Conservation (phyloP, 2,329 filamentous ascomycete genomes). For the Grosmannia clavigera region DNA sequence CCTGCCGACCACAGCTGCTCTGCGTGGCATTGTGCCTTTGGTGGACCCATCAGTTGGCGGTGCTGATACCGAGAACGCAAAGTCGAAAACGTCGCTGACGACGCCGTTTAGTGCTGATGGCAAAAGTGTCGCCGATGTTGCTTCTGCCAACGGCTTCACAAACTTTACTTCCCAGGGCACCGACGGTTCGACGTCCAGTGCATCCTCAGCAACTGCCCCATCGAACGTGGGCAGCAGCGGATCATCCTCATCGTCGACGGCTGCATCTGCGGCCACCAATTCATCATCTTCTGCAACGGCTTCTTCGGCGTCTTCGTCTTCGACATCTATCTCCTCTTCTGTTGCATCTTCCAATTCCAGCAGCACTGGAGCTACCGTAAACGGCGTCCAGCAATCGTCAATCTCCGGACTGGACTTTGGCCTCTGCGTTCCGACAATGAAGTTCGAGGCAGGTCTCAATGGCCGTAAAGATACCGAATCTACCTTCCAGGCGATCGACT, state of each 20-base stretch:
- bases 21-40: slow-evolving; percentile 54
- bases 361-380: background rate
- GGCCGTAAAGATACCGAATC: slow-evolving; percentile 45
- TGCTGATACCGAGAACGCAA: slow-evolving; percentile 45
- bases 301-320: background rate
- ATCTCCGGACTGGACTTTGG: slow-evolving; percentile 33
- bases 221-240: slow-evolving; percentile 12
- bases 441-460: slow-evolving; percentile 46
- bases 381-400: slow-evolving; percentile 10
- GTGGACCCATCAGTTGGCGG: slow-evolving; percentile 52
- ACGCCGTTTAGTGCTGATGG: slow-evolving; percentile 46
- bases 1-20: slow-evolving; percentile 46
- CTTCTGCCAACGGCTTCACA: slow-evolving; percentile 47
- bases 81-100: slow-evolving; percentile 37
- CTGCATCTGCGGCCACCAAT: slow-evolving; percentile 1
- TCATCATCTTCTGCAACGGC: background rate
- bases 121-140: slow-evolving; percentile 51
- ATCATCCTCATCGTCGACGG: slow-evolving; percentile 7
- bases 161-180: slow-evolving; percentile 37
- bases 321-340: background rate
- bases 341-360: background rate
- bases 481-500: slow-evolving; percentile 56
- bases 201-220: slow-evolving; percentile 18
- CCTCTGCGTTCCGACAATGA: slow-evolving; percentile 41
- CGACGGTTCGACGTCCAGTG: slow-evolving; percentile 23